Base-by-base conservation (phyloP, 805 yeast species). In the Candida wancherniae region DNA sequence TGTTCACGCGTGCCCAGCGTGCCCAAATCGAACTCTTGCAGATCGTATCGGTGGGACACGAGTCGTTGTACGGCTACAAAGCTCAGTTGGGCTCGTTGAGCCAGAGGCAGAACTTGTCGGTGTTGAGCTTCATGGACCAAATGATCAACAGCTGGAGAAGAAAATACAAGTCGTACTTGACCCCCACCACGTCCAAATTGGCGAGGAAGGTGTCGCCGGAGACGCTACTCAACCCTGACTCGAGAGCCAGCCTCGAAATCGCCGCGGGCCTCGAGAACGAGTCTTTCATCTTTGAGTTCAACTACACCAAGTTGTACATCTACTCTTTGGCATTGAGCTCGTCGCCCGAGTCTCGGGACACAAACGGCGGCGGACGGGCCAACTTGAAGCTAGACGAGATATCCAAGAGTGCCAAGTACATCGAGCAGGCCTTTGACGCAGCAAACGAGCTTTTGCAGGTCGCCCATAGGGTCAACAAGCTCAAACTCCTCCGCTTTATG, bases 1-100 rank as follows among this genome's bases (percentile, higher is more conserved):
- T 64, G 27, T 83, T 87, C 44, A 71, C 85, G 0, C 50, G 51
- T 8, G 55, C 67, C 15, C 94, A 86, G 46, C 71, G 71, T 45
- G 96, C 95, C 2, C 82, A 82, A 41, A 64, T 88, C 19, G 95
- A 85, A 47, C 57, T 88, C 22, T 58, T 86, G 19, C 83, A 83
- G 49, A 82, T 88, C 41, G 74, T 82, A 58, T 75, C 88, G 1
- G 63, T 87, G 29, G 94, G 92, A 22, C 86, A 84, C 53, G 94
- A 85, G 45, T 76, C 90, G 2, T 63, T 88, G 12, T 88, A 88
- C 52, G 80, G 81, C 12, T 74, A 71, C 28, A 75, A 72, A 40
- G 75, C 77, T 3, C 77, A 71, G 42, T 47, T 69, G 32, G 73
- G 73, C 24, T 54, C 61, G 4, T 54, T 71, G 19, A 68, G 72